Evolutionary conservation across 1,284 basidiomycete species (phyloP), one percentile per base, ranked within the genome.

Genomic region (Grifola frondosa): DNA sequence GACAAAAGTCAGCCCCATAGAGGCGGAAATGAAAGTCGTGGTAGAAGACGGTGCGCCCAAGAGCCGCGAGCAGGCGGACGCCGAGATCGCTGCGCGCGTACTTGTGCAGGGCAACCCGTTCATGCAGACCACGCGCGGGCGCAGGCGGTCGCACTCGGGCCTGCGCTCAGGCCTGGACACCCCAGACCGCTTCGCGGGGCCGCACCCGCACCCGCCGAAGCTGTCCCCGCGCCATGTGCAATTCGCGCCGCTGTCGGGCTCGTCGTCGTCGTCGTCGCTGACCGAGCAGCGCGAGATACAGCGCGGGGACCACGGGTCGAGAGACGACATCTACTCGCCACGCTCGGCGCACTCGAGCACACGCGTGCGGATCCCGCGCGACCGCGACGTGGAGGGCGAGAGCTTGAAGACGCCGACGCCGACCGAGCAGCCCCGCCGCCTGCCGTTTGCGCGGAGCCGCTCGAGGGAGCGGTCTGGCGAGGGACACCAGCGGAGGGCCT

Each of bases 141-240:
- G 25, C 60, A 70, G 38, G 70, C 75, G 40, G 67, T 68, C 40
- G 38, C 48, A 49, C 15, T 64, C 58, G 5, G 70, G 71, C 23
- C 41, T 68, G 29, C 68, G 61, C 30, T 85, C 81, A 21, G 85
- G 90, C 26, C 78, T 92, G 21, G 80, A 88, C 53, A 84, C 87
- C 6, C 90, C 90, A 0, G 80, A 79, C 60, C 78, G 90, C 30
- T 93, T 82, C 61, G 80, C 75, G n/a, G 76, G 75, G n/a, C 76
- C 77, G 2, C 69, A 75, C 34, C 77, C 80, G 23, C 80, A 77
- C 47, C 79, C 82, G 6, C 80, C 78, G 2, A 62, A 67, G 30
- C 48, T 77, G 12, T 77, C 73, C 5, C 69, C 79, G 15, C 70
- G 74, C 37, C 80, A 80, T 61, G 74, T 82, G 23, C 73, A 70